Percentiles rank a stretch among this genome's conserved stretches.
These are phyloP conservation scores for Austroboletus sp. DNA, from an alignment of 1,284 basidiomycete species.

Conservation along the genomic window DNA sequence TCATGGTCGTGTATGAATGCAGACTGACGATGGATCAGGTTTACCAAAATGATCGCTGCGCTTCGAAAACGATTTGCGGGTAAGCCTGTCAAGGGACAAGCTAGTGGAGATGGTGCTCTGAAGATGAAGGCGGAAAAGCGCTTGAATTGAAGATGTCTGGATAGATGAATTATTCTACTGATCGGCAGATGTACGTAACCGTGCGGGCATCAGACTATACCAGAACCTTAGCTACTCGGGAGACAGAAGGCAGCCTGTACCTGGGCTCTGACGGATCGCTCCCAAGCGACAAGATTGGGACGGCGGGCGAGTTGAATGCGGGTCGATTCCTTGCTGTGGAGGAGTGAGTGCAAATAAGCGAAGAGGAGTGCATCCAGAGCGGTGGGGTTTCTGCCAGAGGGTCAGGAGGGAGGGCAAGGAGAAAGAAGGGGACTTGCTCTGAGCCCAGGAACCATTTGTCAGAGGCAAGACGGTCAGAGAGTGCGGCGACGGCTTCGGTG, in stretches of 20 bases:
- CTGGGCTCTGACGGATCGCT: slow-evolving; percentile 54
- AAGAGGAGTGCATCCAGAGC: slow-evolving; percentile 71
- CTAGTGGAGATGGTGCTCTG: slow-evolving; percentile 10
- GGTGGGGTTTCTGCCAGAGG: slow-evolving; percentile 49
- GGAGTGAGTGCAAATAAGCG: slow-evolving; percentile 65
- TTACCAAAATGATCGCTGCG: slow-evolving; percentile 59
- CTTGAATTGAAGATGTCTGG: slow-evolving; percentile 14
- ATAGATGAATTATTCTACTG: not conserved
- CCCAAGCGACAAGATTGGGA: slow-evolving; percentile 72
- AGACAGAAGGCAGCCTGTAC: slow-evolving; percentile 49
- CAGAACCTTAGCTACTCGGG: slow-evolving; percentile 8
- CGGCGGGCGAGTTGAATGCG: slow-evolving; percentile 61
- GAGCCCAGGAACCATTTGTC: slow-evolving; percentile 76
- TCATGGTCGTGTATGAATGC: not conserved
- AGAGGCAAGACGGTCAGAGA: slow-evolving; percentile 64
- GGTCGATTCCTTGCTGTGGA: slow-evolving; percentile 44
- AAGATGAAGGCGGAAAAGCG: not conserved
- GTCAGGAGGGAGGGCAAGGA: slow-evolving; percentile 5
- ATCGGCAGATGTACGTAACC: not conserved
- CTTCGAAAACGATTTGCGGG: slow-evolving; percentile 48
- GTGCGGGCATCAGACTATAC: slow-evolving; percentile 19
- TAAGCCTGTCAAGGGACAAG: slow-evolving; percentile 11
- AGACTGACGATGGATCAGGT: slow-evolving; percentile 38
- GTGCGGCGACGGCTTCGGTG: slow-evolving; percentile 60
- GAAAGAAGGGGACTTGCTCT: slow-evolving; percentile 41